Conservation (phyloP, 108 stramenopile species). For the Asterionellopsis glacialis region DNA sequence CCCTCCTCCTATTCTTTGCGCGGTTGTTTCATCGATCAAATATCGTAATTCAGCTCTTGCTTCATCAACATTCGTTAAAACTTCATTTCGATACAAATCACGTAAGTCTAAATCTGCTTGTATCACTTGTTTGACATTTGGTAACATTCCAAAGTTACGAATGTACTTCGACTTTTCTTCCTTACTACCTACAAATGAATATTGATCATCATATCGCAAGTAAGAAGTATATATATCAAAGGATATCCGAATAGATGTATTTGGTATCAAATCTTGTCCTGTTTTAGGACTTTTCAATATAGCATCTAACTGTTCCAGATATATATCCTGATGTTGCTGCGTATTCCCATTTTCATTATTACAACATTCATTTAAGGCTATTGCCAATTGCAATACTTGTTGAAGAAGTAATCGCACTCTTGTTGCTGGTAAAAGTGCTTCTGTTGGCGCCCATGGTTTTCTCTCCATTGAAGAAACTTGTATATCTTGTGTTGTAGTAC, state of each 20-base stretch:
- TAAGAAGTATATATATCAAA: constrained; percentile 44
- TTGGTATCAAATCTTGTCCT: constrained; percentile 20
- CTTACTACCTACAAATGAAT: constrained; percentile 26
- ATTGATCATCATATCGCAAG: constrained; percentile 19
- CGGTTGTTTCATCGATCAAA: constrained; percentile 10
- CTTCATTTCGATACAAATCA: constrained; percentile 69
- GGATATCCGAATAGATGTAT: constrained; percentile 33
- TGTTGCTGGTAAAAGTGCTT: constrained; percentile 45
- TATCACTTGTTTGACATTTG: constrained; percentile 50
- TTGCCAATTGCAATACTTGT: too few species aligned
- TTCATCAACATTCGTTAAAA: constrained; percentile 57
- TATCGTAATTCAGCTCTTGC: constrained; percentile 50
- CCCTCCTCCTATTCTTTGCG: too few species aligned
- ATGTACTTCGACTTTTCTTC: constrained; percentile 41
- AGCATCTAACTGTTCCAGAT: constrained; percentile 16
- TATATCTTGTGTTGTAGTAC: too few species aligned
- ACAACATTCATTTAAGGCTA: constrained; percentile 1
- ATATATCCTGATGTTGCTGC: neutral
- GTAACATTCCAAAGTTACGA: constrained; percentile 46
- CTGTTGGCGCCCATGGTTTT: constrained; percentile 28
- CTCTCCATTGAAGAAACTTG: neutral
- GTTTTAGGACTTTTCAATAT: constrained; percentile 9
- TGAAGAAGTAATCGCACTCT: constrained; percentile 30
- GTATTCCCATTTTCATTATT: constrained; percentile 6
- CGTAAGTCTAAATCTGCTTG: constrained; percentile 68